Conservation (phyloP, 345 rosid genomes). For the Rhizophora mangle region DNA sequence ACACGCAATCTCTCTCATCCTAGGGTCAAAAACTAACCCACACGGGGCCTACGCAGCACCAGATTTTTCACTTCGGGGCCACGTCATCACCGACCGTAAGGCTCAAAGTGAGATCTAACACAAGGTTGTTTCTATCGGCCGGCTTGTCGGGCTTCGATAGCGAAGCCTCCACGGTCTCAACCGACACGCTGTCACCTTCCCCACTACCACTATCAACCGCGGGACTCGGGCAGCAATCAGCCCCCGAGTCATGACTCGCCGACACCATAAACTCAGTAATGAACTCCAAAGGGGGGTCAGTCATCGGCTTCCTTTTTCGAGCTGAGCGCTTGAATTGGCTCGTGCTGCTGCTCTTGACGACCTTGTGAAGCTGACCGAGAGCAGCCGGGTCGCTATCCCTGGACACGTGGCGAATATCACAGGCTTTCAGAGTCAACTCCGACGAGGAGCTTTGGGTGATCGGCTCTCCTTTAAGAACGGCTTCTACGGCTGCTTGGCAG, state of each 20-base stretch:
- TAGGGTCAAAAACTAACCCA: too few species aligned
- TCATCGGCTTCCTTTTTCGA: conserved; percentile 9
- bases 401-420: conserved; percentile 40
- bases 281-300: not conserved
- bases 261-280: not conserved
- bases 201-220: conserved; percentile 8
- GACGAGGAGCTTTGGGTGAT: conserved; percentile 16
- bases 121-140: conserved; percentile 21
- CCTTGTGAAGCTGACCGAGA: conserved; percentile 20
- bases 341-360: conserved; percentile 14
- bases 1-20: too few species aligned
- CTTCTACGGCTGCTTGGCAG: conserved; percentile 40
- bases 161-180: conserved; percentile 37
- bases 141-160: conserved; percentile 17
- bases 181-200: conserved; percentile 29
- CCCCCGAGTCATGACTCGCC: conserved; percentile 4
- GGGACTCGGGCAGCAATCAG: conserved; percentile 17
- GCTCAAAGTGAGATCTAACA: conserved; percentile 32
- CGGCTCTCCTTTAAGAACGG: conserved; percentile 28
- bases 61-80: too few species aligned
- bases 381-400: conserved; percentile 12
- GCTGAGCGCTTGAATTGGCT: conserved; percentile 29
- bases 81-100: too few species aligned
- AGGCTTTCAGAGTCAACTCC: not conserved
- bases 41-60: too few species aligned